Evolutionary conservation across 139 green algal species (phyloP), one percentile per base, ranked within the genome.

Genomic region (Asterochloris sp.): DNA sequence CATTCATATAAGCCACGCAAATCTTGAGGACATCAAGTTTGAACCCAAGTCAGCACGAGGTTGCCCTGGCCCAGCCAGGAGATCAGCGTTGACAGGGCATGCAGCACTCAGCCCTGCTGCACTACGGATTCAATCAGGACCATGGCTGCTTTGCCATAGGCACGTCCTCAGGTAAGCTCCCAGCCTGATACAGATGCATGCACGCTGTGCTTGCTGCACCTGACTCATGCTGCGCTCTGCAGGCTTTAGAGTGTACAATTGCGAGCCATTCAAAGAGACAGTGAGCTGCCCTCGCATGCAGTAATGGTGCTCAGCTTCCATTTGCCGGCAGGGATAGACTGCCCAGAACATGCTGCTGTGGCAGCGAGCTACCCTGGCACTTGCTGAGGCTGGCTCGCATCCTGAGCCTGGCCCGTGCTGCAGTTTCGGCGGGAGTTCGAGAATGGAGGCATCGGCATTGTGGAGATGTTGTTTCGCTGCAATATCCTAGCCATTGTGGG

Each of bases 391-490:
- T 29, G 47, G 74, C 38, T 15, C 23, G 62, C 14, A 10, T 26
- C 12, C 61, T 80, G 60, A 62, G 14, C 12, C 21, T 19, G 16
- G 12, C 23, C 23, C 23, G 69, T 24, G n/a, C n/a, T 86, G 85
- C 91, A 97, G 94, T 95, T 96, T 67, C 90, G 94, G n/a, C 89
- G 94, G 14, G 90, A 93, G 62, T 97, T 96, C 79, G 88, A 91
- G 38, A 88, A 91, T 82, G 92, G 88, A 1, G 94, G 93, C 21
- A 94, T 99, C 61, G 93, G 86, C 0, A 87, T 94, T 11, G 94
- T 98, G 12, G 94, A 98, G 78, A 99, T 99, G 95, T 87, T 99
- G 1, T 99, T 98, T 75, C 87, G 95, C 16, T 98, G 92, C 89
- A 98, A 99, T 86, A 96, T 99, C 54, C 76, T 99, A 13, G 96